Conservation (phyloP, 768 basidiomycete genomes). For the Rhizopogon vinicolor region DNA sequence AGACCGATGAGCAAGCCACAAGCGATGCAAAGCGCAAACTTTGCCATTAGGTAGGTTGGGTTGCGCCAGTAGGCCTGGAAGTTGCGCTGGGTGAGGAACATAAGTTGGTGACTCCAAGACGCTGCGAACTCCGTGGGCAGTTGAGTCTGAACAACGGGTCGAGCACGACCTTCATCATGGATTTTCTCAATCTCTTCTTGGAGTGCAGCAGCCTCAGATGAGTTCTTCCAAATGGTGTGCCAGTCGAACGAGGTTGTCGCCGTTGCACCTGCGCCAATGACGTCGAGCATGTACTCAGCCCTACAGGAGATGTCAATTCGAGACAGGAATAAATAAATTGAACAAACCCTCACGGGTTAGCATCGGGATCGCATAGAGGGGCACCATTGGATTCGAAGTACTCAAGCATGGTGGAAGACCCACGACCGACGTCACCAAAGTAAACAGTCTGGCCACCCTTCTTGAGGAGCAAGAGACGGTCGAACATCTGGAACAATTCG, state of each 20-base stretch:
- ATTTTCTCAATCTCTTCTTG: constrained; percentile 41
- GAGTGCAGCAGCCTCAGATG: constrained; percentile 47
- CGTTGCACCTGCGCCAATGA: constrained; percentile 80
- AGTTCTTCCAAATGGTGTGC: constrained; percentile 81
- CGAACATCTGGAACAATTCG: constrained; percentile 84
- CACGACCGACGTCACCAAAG: constrained; percentile 82
- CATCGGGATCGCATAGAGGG: constrained; percentile 57
- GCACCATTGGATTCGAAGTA: constrained; percentile 81
- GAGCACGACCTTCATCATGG: constrained; percentile 42
- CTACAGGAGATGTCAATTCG: background rate
- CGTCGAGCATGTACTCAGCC: constrained; percentile 75
- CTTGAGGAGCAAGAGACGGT: constrained; percentile 62
- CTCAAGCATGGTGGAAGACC: constrained; percentile 60
- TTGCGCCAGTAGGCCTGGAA: constrained; percentile 47
- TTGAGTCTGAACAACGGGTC: constrained; percentile 33
- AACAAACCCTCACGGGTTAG: constrained; percentile 57
- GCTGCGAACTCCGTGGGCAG: constrained; percentile 47
- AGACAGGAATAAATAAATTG: background rate
- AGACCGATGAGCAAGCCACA: constrained; percentile 57
- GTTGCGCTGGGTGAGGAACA: constrained; percentile 40
- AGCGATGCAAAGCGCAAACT: constrained; percentile 48
- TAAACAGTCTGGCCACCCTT: constrained; percentile 89
- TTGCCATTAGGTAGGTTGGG: constrained; percentile 58
- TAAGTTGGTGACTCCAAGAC: constrained; percentile 45
- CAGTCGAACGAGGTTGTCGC: constrained; percentile 78